These are phyloP conservation scores for Butyriboletus loyo DNA, from an alignment of 768 basidiomycete species.

Conservation along the genomic window DNA sequence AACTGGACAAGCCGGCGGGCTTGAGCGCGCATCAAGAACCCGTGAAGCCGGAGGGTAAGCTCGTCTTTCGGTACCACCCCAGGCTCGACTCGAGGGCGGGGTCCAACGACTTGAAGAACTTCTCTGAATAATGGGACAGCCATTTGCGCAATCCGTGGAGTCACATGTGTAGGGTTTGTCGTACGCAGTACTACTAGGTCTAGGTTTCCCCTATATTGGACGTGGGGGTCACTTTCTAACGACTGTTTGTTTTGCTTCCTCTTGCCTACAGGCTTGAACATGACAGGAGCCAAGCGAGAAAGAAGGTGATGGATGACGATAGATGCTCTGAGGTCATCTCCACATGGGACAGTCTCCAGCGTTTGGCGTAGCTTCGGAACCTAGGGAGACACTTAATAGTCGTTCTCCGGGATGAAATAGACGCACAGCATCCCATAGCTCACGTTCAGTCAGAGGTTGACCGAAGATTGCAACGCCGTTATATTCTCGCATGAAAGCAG, in stretches of 20 bases:
- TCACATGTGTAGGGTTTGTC: slow-evolving; percentile 59
- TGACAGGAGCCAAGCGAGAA: slow-evolving; percentile 1
- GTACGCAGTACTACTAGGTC: slow-evolving; percentile 60
- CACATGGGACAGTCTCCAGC: slow-evolving; percentile 23
- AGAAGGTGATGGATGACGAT: slow-evolving; percentile 20
- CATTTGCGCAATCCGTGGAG: slow-evolving; percentile 52
- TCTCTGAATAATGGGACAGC: slow-evolving; percentile 54
- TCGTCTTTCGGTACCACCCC: slow-evolving; percentile 4
- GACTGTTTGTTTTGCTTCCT: background rate
- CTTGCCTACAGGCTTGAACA: slow-evolving; percentile 12
- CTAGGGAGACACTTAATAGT: slow-evolving; percentile 8
- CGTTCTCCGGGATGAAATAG: background rate
- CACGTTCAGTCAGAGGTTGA: slow-evolving; percentile 17
- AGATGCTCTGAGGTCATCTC: slow-evolving; percentile 21
- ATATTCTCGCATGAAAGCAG: slow-evolving; percentile 37
- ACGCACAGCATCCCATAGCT: slow-evolving; percentile 30
- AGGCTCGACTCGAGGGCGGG: slow-evolving; percentile 27
- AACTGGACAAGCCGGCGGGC: slow-evolving; percentile 15
- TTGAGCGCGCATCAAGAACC: slow-evolving; percentile 21
- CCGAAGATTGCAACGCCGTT: slow-evolving; percentile 14
- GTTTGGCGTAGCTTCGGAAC: slow-evolving; percentile 15
- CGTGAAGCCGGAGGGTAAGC: slow-evolving; percentile 17
- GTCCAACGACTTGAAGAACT: slow-evolving; percentile 51
- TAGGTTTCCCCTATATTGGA: slow-evolving; percentile 36
- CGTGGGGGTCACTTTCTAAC: background rate